Conservation (phyloP, 257 asterid species). For the Nyctanthes arbortristis region DNA sequence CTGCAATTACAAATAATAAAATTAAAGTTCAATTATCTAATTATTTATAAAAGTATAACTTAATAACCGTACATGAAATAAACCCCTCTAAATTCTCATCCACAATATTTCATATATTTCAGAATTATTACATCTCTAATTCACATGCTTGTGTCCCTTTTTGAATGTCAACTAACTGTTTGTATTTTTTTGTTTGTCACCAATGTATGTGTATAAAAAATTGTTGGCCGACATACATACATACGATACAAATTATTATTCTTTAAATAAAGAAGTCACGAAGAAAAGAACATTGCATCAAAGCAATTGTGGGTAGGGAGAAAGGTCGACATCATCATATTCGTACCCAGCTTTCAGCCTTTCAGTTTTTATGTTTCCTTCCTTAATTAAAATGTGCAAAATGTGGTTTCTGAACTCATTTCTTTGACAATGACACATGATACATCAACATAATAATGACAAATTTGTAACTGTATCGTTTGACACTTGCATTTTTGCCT, state of each 20-base stretch:
- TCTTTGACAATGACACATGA: neutral
- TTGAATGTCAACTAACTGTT: too few species aligned
- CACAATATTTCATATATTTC: too few species aligned
- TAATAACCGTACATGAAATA: too few species aligned
- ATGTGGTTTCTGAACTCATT: constrained; percentile 1
- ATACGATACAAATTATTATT: neutral
- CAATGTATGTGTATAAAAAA: too few species aligned
- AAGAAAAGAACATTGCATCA: neutral
- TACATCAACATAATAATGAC: too few species aligned
- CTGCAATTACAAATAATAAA: too few species aligned
- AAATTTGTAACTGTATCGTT: neutral
- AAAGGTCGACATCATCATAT: constrained; percentile 19
- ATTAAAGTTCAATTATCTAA: too few species aligned
- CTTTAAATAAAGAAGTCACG: neutral
- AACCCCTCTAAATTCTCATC: too few species aligned
- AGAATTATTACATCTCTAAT: too few species aligned
- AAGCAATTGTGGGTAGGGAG: neutral
- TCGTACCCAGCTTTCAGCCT: neutral
- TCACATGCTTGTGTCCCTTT: too few species aligned
- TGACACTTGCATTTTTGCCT: neutral
- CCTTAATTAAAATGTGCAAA: constrained; percentile 29
- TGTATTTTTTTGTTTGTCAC: too few species aligned
- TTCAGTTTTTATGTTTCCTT: neutral
- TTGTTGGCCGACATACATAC: neutral
- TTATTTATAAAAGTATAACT: too few species aligned